Evolutionary conservation across 228 moss, liverwort and hornwort species (phyloP).

Genomic region (Sphagnum fallax): DNA sequence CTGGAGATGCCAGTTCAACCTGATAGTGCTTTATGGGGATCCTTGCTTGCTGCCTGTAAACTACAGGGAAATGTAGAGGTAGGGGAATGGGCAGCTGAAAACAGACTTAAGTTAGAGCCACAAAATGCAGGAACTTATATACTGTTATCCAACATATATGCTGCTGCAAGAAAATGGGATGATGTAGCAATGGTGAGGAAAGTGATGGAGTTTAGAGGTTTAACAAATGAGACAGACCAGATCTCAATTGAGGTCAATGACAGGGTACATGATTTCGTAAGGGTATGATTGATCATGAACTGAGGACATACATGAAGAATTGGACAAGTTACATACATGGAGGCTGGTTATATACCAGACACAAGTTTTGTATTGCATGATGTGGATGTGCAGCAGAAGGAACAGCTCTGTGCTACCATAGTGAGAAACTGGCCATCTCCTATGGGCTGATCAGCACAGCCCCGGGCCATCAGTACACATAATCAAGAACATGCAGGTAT

Average conservation of each 20-base stretch:
- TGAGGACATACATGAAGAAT: not conserved
- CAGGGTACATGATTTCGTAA: not conserved
- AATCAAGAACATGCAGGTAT: not conserved
- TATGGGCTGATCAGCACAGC: not conserved
- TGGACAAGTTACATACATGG: not conserved
- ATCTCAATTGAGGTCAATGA: constrained; percentile 6
- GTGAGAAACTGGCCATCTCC: not conserved
- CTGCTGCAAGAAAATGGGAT: not conserved
- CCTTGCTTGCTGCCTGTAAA: constrained; percentile 8
- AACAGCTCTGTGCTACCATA: not conserved
- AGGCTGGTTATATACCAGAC: not conserved
- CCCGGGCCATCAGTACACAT: not conserved
- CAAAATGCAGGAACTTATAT: constrained; percentile 5
- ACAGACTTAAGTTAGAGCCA: not conserved
- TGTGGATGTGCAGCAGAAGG: not conserved
- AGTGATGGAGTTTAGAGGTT: not conserved
- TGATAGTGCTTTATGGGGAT: not conserved
- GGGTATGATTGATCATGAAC: constrained; percentile 3
- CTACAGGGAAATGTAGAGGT: constrained; percentile 5
- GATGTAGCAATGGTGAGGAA: not conserved
- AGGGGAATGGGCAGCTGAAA: not conserved
- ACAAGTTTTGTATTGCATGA: not conserved
- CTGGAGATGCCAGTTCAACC: constrained; percentile 1
- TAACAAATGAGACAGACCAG: constrained; percentile 1
- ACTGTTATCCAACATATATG: constrained; percentile 6